Base-by-base conservation (phyloP, 2,329 filamentous ascomycete genomes). In the Fusarium sp. region DNA sequence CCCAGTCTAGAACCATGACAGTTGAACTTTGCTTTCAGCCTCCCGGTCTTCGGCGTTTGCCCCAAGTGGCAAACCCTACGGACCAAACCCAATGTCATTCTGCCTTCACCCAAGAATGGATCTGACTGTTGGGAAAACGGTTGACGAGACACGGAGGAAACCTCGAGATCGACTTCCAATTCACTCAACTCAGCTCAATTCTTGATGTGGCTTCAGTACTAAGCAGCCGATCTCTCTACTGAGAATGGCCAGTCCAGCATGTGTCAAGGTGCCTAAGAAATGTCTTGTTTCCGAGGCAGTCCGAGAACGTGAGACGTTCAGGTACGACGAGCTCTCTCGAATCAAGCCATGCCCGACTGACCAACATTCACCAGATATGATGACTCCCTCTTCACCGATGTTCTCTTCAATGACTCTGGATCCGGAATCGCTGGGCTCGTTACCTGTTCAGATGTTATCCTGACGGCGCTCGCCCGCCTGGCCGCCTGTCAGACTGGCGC, bases 381-480 rank as follows among this genome's bases (percentile, higher is more conserved):
- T 21, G 40, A 65, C 57, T 43, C 62, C 33, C 36, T 65, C 17
- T 62, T 57, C 55, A 33, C 43, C 54, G 62, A 67, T 33, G 26
- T 69, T n/a, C 62, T 61, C 22, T 66, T 65, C 63, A 78, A 79
- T 46, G 45, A 73, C 24, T 60, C 66, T 51, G 74, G 72, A 21
- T 15, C 34, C 3, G 68, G 61, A 10, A 55, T 75, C 2, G 68
- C 71, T 7, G 65, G 73, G 19, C 70, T 79, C 14, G n/a, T 66
- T 4, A 74, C 75, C 7, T 74, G 75, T 21, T 57, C 69, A 26
- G 82, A 84, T 60, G 70, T 77, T 6, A 76, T 76, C 51, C 74
- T 88, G 33, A 85, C 83, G 1, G 80, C 83, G 2, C 81, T 86
- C 40, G 83, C 84, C 36, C 84, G 87, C 62, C 78, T 87, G 5